Conservation (phyloP, 257 asterid genomes). For the Solanum tarapatanum region DNA sequence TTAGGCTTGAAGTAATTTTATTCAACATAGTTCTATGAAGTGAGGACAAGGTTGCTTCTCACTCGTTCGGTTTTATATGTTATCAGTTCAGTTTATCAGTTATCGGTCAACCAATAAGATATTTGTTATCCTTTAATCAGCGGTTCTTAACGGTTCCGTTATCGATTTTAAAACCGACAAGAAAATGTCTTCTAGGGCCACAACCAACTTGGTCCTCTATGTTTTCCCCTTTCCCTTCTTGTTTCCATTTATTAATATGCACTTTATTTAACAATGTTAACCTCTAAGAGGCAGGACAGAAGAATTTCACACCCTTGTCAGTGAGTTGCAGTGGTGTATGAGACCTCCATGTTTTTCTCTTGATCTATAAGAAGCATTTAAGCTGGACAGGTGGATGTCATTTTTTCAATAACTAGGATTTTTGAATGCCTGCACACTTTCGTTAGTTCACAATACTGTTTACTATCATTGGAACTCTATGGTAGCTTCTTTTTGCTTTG, state of each 20-base stretch:
- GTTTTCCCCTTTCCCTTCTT: not conserved
- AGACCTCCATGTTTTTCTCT: not conserved
- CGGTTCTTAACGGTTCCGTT: not conserved
- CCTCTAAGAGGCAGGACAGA: not conserved
- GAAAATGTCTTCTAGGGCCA: not conserved
- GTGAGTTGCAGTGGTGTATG: not conserved
- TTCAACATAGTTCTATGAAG: not conserved
- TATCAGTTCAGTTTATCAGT: not conserved
- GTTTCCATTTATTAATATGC: not conserved
- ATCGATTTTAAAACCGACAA: not conserved
- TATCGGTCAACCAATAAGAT: not conserved
- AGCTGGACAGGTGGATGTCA: not conserved
- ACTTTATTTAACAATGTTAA: not conserved
- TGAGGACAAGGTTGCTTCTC: not conserved
- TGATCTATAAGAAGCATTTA: not conserved
- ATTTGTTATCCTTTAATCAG: not conserved
- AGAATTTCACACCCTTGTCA: not conserved
- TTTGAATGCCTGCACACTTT: not conserved
- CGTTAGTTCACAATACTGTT: not conserved
- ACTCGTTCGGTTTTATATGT: not conserved
- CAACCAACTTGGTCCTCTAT: not conserved
- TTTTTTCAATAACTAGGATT: not conserved
- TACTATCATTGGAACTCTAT: not conserved
- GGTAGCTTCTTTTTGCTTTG: not conserved
- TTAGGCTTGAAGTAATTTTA: not conserved